These are phyloP conservation scores for Chenopodium quinoa DNA, from an alignment of 148 eudicot species.

Conservation along the genomic window DNA sequence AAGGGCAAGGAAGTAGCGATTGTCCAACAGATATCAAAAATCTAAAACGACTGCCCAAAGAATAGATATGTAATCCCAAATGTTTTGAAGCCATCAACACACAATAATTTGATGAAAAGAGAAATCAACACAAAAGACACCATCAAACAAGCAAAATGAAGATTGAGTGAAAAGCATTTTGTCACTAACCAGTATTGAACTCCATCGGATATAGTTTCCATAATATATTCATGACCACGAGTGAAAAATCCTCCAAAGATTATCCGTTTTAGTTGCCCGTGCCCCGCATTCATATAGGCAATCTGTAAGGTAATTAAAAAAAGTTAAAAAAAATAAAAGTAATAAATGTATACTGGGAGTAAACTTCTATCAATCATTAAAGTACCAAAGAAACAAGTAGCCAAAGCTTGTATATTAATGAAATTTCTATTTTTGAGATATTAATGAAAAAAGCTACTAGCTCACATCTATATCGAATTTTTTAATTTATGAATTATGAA, in stretches of 20 bases:
- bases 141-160: neutral
- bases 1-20: neutral
- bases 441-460: neutral
- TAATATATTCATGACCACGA: conserved; percentile 86
- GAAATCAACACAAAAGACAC: neutral
- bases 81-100: neutral
- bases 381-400: neutral
- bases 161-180: neutral
- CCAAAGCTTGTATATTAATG: neutral
- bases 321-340: neutral
- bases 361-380: neutral
- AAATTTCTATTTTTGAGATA: neutral
- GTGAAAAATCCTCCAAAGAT: conserved; percentile 96
- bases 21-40: neutral
- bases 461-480: neutral
- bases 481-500: too few relatives aligned
- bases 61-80: neutral
- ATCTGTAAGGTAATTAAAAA: conserved; percentile 42
- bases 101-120: neutral
- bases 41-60: neutral
- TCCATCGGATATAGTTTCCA: conserved; percentile 94
- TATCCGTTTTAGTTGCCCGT: conserved; percentile 76
- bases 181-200: conserved; percentile 81
- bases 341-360: neutral
- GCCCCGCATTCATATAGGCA: conserved; percentile 82